These are phyloP conservation scores for Rhododendron williamsianum DNA, from an alignment of 148 eudicot genomes.

Conservation along the genomic window DNA sequence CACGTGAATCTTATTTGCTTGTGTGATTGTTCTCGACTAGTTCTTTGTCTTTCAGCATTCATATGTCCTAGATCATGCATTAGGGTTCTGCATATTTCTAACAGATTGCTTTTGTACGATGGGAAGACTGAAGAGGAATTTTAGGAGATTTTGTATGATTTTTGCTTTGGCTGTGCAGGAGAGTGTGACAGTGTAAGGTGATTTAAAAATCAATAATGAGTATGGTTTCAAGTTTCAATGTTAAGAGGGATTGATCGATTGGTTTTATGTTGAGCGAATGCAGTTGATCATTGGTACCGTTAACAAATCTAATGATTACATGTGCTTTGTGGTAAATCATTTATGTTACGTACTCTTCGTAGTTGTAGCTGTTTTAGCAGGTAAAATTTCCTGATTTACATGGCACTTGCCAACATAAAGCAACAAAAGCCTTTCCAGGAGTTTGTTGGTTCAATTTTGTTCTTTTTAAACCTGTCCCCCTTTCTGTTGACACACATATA, in stretches of 20 bases:
- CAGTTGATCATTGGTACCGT: background rate
- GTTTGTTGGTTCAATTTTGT: background rate
- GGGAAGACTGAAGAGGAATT: background rate
- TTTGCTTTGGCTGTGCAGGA: background rate
- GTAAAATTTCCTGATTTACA: background rate
- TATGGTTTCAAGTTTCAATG: background rate
- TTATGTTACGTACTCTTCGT: background rate
- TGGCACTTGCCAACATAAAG: background rate
- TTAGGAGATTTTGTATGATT: background rate
- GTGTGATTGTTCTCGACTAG: background rate
- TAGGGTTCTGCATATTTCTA: background rate
- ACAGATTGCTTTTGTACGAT: background rate
- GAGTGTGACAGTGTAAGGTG: background rate
- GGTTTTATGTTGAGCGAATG: background rate
- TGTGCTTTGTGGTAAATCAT: background rate
- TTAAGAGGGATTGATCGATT: background rate
- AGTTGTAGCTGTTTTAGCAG: background rate
- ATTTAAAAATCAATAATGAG: background rate
- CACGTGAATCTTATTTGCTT: background rate
- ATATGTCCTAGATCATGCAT: background rate
- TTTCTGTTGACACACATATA: background rate
- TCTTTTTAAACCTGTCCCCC: background rate
- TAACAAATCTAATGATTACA: background rate
- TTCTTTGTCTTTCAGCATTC: background rate
- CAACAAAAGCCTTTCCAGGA: background rate